Percentiles rank a stretch among this genome's conserved stretches.
Evolutionary conservation across 352 stramenopile species (phyloP).

Genomic region (Globisporangium nunn): DNA sequence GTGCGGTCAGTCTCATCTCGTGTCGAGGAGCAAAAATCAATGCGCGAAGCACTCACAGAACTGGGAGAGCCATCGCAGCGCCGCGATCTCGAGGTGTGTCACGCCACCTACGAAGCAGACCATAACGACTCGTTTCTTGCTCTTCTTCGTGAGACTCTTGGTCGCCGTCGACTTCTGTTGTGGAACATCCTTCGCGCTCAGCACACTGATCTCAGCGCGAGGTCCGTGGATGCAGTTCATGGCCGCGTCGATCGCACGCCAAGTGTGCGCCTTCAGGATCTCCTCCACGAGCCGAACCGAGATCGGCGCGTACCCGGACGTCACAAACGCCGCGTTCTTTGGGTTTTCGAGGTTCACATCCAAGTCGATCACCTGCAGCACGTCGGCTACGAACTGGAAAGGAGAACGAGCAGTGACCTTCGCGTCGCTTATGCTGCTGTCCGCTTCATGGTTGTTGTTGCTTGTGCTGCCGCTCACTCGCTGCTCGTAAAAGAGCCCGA

Average conservation of each 20-base stretch:
- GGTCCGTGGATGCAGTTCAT: constrained; percentile 47
- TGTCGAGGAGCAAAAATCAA: neutral
- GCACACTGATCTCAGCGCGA: constrained; percentile 40
- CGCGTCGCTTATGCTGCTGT: neutral
- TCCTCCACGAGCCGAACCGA: constrained; percentile 63
- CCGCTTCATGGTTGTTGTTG: neutral
- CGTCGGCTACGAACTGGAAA: constrained; percentile 24
- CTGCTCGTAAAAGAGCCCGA: constrained; percentile 40
- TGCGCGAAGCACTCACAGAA: constrained; percentile 37
- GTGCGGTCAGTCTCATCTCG: neutral
- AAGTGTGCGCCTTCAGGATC: constrained; percentile 41
- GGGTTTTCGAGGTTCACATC: constrained; percentile 50
- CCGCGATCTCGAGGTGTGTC: constrained; percentile 66
- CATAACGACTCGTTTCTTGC: constrained; percentile 36
- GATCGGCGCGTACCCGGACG: constrained; percentile 62
- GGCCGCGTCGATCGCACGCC: constrained; percentile 34
- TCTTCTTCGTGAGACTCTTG: constrained; percentile 19
- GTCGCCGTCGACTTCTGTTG: neutral
- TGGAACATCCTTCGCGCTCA: constrained; percentile 4
- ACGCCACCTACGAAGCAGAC: constrained; percentile 67
- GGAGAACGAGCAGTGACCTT: constrained; percentile 4
- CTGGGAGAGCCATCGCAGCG: constrained; percentile 57
- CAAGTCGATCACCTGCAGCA: constrained; percentile 43
- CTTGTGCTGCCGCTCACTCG: neutral
- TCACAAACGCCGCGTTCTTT: constrained; percentile 58